phyloP scores from a whole-genome alignment of 441 rosid genomes.

The Adansonia rubrostipa region DNA sequence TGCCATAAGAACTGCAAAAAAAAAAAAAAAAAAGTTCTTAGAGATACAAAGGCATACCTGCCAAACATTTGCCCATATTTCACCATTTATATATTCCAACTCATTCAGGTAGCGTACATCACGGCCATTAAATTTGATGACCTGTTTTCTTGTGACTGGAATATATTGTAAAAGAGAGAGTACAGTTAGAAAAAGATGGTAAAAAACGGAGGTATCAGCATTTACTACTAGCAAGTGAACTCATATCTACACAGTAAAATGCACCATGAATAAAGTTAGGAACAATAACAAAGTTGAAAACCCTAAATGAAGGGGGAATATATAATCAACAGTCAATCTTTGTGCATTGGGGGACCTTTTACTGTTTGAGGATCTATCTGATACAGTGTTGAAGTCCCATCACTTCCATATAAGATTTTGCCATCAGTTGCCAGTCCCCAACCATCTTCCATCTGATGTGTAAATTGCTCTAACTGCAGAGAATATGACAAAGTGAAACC shows the following conservation, averaged over 20 bases:
- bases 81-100: conserved; percentile 84
- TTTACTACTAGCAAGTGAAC: not conserved
- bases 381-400: conserved; percentile 87
- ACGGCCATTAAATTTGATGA: conserved; percentile 56
- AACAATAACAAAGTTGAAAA: conserved; percentile 3
- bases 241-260: not conserved
- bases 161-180: conserved; percentile 2
- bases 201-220: not conserved
- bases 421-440: conserved; percentile 99
- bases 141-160: conserved; percentile 60
- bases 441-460: conserved; percentile 90
- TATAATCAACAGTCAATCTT: conserved; percentile 1
- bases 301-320: not conserved
- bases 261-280: not conserved
- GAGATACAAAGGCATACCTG: conserved; percentile 55
- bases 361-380: conserved; percentile 71
- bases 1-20: not conserved
- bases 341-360: conserved; percentile 56
- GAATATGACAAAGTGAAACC: not conserved
- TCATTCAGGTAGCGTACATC: conserved; percentile 82
- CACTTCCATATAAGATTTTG: conserved; percentile 77
- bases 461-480: conserved; percentile 66
- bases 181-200: not conserved
- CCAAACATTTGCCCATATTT: conserved; percentile 97
- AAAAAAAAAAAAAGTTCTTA: not conserved